Conservation (phyloP, 176 grass and related monocot species). For the Eleusine indica region DNA sequence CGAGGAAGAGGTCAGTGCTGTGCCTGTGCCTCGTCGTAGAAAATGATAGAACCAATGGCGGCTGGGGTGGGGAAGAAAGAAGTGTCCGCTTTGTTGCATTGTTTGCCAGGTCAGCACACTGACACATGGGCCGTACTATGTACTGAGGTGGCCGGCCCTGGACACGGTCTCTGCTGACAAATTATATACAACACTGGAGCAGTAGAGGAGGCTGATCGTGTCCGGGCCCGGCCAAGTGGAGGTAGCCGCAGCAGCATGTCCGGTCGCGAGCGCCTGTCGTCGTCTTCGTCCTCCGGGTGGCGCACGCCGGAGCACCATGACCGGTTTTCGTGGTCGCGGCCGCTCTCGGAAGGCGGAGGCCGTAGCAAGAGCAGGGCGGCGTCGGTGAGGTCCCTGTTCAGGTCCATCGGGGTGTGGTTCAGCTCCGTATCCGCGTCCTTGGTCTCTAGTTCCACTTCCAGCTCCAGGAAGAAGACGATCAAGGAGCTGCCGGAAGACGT, state of each 20-base stretch:
- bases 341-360: conserved; percentile 37
- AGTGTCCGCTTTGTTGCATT: too few species aligned
- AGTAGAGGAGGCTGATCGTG: background rate
- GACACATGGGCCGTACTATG: background rate
- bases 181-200: background rate
- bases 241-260: conserved; percentile 21
- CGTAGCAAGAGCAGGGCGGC: background rate
- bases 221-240: background rate
- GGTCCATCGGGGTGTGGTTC: conserved; percentile 60
- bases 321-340: conserved; percentile 39
- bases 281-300: conserved; percentile 33
- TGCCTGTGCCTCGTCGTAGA: background rate
- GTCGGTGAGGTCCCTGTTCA: conserved; percentile 37
- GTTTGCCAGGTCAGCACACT: background rate
- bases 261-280: conserved; percentile 21
- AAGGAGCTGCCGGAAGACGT: background rate
- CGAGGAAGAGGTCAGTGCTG: conserved; percentile 4
- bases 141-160: background rate
- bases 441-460: background rate
- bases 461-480: background rate
- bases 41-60: background rate
- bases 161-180: background rate
- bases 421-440: conserved; percentile 29
- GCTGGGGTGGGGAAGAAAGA: too few species aligned
- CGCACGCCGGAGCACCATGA: conserved; percentile 19